Percentiles rank a stretch among this genome's conserved stretches.
Conservation (phyloP, 495 filamentous ascomycete genomes). For the Penicillium odoratum region DNA sequence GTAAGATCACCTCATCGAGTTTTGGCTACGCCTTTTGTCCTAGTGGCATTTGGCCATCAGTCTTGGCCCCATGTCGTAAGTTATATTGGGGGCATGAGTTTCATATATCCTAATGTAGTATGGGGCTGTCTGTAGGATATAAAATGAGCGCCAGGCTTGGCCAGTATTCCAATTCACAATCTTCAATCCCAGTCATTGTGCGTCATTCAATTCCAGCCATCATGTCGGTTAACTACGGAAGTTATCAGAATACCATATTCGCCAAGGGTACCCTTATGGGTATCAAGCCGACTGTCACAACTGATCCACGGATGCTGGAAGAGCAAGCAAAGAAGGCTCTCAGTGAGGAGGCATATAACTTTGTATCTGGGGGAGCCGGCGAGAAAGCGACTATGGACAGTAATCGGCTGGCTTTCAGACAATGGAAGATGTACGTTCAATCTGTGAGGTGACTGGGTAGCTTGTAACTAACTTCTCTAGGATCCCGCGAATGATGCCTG, state of each 20-base stretch:
- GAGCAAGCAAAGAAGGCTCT: slow-evolving; percentile 53
- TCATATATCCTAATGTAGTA: not conserved
- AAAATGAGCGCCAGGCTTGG: not conserved
- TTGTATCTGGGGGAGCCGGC: slow-evolving; percentile 64
- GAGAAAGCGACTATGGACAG: slow-evolving; percentile 65
- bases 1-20: too few species aligned
- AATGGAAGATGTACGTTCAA: slow-evolving; percentile 57
- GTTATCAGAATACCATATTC: slow-evolving; percentile 52
- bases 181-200: not conserved
- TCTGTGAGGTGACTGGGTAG: not conserved
- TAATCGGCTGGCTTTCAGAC: slow-evolving; percentile 63
- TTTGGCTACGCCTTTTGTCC: not conserved
- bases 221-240: slow-evolving; percentile 44
- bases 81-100: not conserved
- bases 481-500: slow-evolving; percentile 45
- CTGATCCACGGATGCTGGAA: slow-evolving; percentile 60
- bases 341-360: slow-evolving; percentile 53
- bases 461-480: slow-evolving; percentile 4
- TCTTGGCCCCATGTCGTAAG: not conserved
- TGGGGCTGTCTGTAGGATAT: not conserved
- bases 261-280: slow-evolving; percentile 48
- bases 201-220: not conserved
- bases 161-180: not conserved
- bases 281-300: slow-evolving; percentile 54
- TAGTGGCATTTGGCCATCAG: not conserved